Percentiles rank a stretch among this genome's conserved stretches.
Evolutionary conservation across 1,284 basidiomycete species (phyloP).

Genomic region (Cryptococcus amylolentus): DNA sequence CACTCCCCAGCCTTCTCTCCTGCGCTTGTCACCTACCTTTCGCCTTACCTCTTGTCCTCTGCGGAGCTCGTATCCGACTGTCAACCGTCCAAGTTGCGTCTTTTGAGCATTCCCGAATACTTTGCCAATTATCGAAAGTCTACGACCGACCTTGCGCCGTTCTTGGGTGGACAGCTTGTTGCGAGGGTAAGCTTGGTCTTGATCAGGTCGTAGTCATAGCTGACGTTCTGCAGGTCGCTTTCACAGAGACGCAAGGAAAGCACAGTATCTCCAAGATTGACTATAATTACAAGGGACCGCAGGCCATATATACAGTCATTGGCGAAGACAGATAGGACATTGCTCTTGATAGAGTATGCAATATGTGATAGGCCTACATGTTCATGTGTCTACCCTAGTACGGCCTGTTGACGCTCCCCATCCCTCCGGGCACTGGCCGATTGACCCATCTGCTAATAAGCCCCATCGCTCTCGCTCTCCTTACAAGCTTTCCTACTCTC

Average conservation of each 20-base stretch:
- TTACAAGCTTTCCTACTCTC: slow-evolving; percentile 77
- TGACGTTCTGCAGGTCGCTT: slow-evolving; percentile 26
- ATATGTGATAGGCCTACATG: background rate
- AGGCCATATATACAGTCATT: slow-evolving; percentile 39
- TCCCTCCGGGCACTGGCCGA: slow-evolving; percentile 18
- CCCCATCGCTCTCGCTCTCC: slow-evolving; percentile 90
- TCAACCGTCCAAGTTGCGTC: slow-evolving; percentile 64
- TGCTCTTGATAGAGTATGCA: background rate
- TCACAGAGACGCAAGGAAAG: slow-evolving; percentile 40
- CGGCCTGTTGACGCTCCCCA: slow-evolving; percentile 4
- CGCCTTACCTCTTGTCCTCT: slow-evolving; percentile 64
- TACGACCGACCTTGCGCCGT: slow-evolving; percentile 75
- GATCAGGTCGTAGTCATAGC: background rate
- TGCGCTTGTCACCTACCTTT: slow-evolving; percentile 70
- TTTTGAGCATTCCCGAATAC: slow-evolving; percentile 81
- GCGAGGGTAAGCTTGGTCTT: slow-evolving; percentile 62
- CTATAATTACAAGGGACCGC: slow-evolving; percentile 48
- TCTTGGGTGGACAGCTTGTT: slow-evolving; percentile 79
- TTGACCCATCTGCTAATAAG: slow-evolving; percentile 60
- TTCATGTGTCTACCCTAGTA: too few relatives aligned
- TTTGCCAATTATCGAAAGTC: slow-evolving; percentile 86
- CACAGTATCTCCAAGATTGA: slow-evolving; percentile 47
- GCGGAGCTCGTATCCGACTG: slow-evolving; percentile 53
- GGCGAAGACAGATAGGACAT: slow-evolving; percentile 17
- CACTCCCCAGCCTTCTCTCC: slow-evolving; percentile 47